Evolutionary conservation across 306 rosid genomes (phyloP), one percentile per base, ranked within the genome.

Genomic region (Malus asiatica): DNA sequence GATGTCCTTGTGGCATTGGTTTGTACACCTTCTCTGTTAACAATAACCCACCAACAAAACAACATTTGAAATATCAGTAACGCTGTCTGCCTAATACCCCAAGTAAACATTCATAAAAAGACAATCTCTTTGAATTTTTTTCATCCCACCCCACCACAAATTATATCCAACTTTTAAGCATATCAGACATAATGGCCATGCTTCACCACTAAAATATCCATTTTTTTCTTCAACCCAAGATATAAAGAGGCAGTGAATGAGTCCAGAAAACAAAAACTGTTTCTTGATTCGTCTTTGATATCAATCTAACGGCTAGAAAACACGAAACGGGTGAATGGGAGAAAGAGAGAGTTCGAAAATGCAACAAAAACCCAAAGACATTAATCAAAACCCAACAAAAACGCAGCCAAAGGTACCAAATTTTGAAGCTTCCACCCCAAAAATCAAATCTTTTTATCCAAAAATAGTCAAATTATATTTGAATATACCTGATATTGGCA

Each of bases 401-500:
- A 71, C 35, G 59, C 61, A 52, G 57, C 44, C 27, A 27, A 29
- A 48, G 70, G 52, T 59, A 66, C 76, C 59, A 68, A 48, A 29
- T 6, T 66, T 51, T 67, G 4, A n/a, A 30, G 46, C 29, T 65
- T 65, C 16, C 66, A 8, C 33, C 53, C 71, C 10, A 11, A 58
- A 40, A 44, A 42, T n/a, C 57, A 25, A 3, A 9, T 23, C 25
- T 15, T 72, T 72, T 59, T 14, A 1, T 14, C 1, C 38, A 5
- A 23, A 15, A 44, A 7, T 11, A 44, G 38, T 68, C 32, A 3
- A 23, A 23, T 8, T 35, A 6, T 5, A 52, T 38, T 33, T 55
- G 66, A 40, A 62, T 74, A 48, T 71, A 90, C 96, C 95, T 76
- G 98, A 89, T 78, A 93, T 85, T 44, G 97, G 97, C 78, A 74